Evolutionary conservation across 2,329 filamentous ascomycete species (phyloP), one percentile per base, ranked within the genome.

Genomic region (Mycosphaerella sp.): DNA sequence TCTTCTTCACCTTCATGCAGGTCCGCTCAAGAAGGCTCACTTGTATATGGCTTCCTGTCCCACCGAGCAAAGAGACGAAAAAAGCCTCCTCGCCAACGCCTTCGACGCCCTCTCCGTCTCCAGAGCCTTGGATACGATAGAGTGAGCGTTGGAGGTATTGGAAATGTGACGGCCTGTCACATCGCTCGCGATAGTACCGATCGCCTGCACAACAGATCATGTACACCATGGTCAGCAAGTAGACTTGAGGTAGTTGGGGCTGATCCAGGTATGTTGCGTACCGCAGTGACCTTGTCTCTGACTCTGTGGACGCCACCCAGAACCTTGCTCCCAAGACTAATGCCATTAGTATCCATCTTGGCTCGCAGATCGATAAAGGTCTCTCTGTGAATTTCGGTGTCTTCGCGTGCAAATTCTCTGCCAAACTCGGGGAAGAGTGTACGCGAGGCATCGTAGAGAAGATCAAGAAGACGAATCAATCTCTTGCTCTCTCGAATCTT

Each of bases 121-220:
- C 2, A 68, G 58, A 9, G 65, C 65, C 45, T 63, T 59, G 31
- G 64, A 44, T 11, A 67, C 64, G 21, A 64, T 60, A 7, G 56
- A 61, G 54, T 62, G 64, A 9, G 59, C 62, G 14, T 56, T 59
- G 21, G 47, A 62, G 0, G 60, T 11, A n/a, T 48, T 31, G 47
- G 91, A 73, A 91, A 89, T 34, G 91, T 83, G 63, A 91, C 89
- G 90, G 59, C 88, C 89, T 0, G 88, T 90, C 58, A 95, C 87
- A 66, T 93, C 89, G 3, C 86, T 86, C 1, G 88, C 88, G 48
- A 93, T 80, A 66, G 89, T 89, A 31, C 89, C 89, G 69, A 95
- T 88, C 1, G 84, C 85, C 32, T 34, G 2, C 32, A 34, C 11
- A 7, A 7, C 32, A 34, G 32, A 34, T 34, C 32, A 34, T 17